These are phyloP conservation scores for Allomyces arbusculus DNA, from an alignment of 192 early-diverging fungal species.

Conservation along the genomic window DNA sequence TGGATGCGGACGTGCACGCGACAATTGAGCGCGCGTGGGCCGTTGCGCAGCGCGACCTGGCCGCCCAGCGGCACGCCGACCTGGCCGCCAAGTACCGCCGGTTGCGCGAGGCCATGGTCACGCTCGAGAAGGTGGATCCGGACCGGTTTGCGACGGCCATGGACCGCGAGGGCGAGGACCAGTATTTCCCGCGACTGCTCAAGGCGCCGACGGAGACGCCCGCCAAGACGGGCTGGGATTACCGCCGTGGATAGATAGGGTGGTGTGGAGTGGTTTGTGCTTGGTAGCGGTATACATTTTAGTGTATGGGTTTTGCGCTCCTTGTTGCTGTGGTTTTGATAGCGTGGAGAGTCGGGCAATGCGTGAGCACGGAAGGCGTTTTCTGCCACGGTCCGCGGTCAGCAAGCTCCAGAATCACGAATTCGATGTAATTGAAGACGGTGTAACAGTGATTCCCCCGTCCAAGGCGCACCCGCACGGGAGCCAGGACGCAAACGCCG, in stretches of 20 bases:
- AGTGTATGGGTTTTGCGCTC: too few relatives aligned
- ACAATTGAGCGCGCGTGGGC: neutral
- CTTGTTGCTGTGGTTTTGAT: too few relatives aligned
- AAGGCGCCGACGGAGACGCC: neutral
- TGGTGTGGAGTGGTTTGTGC: too few relatives aligned
- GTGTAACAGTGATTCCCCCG: too few relatives aligned
- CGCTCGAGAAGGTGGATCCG: neutral
- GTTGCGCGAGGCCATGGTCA: neutral
- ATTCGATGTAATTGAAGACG: too few relatives aligned
- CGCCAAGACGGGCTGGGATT: neutral
- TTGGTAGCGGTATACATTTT: too few relatives aligned
- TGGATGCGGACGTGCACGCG: neutral
- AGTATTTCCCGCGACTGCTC: neutral
- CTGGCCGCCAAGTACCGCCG: neutral
- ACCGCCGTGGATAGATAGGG: neutral
- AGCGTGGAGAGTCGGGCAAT: too few relatives aligned
- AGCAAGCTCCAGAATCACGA: too few relatives aligned
- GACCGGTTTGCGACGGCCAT: neutral
- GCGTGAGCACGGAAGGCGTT: too few relatives aligned
- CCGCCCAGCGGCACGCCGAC: neutral
- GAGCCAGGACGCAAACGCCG: too few relatives aligned
- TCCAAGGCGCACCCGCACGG: too few relatives aligned
- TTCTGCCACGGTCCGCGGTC: too few relatives aligned
- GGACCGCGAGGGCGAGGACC: neutral
- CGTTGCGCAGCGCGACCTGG: neutral